Percentiles rank a stretch among this genome's conserved stretches.
These are phyloP conservation scores for Coprinopsis sp. DNA, from an alignment of 768 basidiomycete genomes.

Conservation along the genomic window DNA sequence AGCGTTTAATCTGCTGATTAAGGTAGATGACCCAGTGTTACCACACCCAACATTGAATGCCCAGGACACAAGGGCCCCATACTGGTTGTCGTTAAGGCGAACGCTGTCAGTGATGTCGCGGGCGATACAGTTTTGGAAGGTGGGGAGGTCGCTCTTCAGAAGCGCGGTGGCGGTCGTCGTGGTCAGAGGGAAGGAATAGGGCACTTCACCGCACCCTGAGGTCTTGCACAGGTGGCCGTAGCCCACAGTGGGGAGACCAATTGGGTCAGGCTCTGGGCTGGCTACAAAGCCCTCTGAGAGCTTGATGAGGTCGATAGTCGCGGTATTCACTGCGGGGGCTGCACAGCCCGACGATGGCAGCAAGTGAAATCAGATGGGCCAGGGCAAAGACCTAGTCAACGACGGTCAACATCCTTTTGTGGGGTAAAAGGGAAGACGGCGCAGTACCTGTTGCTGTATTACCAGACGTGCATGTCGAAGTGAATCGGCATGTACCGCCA, in stretches of 20 bases:
- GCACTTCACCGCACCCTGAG: conserved; percentile 29
- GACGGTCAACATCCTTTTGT: background rate
- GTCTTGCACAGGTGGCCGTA: too few relatives aligned
- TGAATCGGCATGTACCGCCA: conserved; percentile 23
- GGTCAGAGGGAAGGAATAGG: conserved; percentile 29
- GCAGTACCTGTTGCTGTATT: conserved; percentile 17
- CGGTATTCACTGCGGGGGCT: conserved; percentile 22
- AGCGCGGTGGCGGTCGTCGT: conserved; percentile 26
- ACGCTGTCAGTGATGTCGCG: conserved; percentile 19
- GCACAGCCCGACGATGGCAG: conserved; percentile 15
- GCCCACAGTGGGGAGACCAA: conserved; percentile 32
- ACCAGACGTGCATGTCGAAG: conserved; percentile 17
- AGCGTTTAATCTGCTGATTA: conserved; percentile 25
- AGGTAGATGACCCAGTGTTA: conserved; percentile 20
- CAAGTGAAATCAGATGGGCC: conserved; percentile 23
- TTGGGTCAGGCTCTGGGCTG: conserved; percentile 29
- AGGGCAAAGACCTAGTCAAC: conserved; percentile 26
- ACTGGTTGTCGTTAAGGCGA: conserved; percentile 29
- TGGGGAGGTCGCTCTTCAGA: conserved; percentile 21
- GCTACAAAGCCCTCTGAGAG: conserved; percentile 30
- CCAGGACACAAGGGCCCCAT: conserved; percentile 27
- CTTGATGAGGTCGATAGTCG: conserved; percentile 27
- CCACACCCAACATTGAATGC: conserved; percentile 29
- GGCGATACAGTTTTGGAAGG: conserved; percentile 21
- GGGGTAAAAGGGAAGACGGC: background rate